phyloP scores from a whole-genome alignment of 2,329 filamentous ascomycete species.

The Botrytis fragariae region DNA sequence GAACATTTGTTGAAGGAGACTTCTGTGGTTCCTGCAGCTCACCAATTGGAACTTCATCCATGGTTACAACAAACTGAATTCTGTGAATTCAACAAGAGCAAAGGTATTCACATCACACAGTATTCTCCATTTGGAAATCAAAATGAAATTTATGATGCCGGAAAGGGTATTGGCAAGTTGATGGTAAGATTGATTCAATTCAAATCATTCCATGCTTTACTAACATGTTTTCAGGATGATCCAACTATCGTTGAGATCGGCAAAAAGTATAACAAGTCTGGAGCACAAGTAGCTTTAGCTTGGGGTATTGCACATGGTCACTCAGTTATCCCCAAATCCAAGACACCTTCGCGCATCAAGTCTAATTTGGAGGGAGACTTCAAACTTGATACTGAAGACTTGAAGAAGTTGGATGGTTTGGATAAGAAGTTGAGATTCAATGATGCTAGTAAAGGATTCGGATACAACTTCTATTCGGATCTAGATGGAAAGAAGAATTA shows the following conservation, averaged over 20 bases:
- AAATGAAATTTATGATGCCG: slow-evolving; percentile 59
- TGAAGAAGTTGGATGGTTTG: slow-evolving; percentile 49
- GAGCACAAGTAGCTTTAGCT: slow-evolving; percentile 58
- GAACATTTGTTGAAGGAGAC: slow-evolving; percentile 42
- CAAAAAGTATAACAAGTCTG: slow-evolving; percentile 52
- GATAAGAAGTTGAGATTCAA: slow-evolving; percentile 64
- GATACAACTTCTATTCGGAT: slow-evolving; percentile 57
- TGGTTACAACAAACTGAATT: slow-evolving; percentile 54
- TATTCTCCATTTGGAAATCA: slow-evolving; percentile 53
- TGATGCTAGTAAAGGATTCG: slow-evolving; percentile 54
- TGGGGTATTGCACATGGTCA: slow-evolving; percentile 57
- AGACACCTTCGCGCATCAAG: slow-evolving; percentile 55
- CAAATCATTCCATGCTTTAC: background rate
- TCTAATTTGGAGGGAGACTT: slow-evolving; percentile 66
- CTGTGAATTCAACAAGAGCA: slow-evolving; percentile 49
- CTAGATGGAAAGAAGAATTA: slow-evolving; percentile 53
- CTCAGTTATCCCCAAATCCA: slow-evolving; percentile 63
- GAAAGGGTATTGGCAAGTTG: slow-evolving; percentile 55
- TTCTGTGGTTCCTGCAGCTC: slow-evolving; percentile 50
- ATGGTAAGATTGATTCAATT: slow-evolving; percentile 28
- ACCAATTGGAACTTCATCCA: slow-evolving; percentile 62
- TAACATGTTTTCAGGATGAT: slow-evolving; percentile 45
- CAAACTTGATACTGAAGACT: slow-evolving; percentile 54
- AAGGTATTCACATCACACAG: slow-evolving; percentile 53
- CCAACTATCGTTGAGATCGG: slow-evolving; percentile 53